These are phyloP conservation scores for Colletotrichum australisinense DNA, from an alignment of 2,329 filamentous ascomycete species.

Conservation along the genomic window DNA sequence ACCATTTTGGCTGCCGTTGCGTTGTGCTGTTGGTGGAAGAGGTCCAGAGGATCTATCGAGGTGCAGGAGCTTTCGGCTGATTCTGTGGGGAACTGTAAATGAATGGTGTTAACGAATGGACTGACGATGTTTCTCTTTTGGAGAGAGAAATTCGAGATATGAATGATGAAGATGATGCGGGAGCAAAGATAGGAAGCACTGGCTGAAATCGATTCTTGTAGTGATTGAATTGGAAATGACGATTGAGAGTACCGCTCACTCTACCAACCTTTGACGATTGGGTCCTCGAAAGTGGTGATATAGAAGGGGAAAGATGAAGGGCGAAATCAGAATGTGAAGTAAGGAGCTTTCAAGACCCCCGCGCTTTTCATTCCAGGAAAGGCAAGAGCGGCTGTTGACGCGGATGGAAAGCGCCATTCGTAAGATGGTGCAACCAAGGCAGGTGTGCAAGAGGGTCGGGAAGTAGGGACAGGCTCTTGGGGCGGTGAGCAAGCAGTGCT, in stretches of 20 bases:
- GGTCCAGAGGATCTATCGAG: no score
- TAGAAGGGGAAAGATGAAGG: neutral
- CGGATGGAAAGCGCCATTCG: neutral
- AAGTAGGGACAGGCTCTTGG: no score
- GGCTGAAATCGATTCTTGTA: neutral
- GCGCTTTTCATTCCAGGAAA: neutral
- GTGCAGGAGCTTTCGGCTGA: neutral
- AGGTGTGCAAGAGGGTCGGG: neutral
- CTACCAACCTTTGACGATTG: neutral
- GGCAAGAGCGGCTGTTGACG: neutral
- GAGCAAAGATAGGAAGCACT: neutral
- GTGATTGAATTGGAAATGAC: neutral
- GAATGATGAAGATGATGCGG: neutral
- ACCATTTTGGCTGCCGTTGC: neutral
- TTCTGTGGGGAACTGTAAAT: neutral
- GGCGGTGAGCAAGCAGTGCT: no score
- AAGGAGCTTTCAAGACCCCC: neutral
- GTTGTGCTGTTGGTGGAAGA: neutral
- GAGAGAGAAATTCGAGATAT: neutral
- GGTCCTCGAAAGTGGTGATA: neutral
- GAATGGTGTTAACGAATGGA: neutral
- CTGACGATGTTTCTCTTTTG: neutral
- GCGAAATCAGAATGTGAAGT: neutral
- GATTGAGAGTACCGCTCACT: neutral
- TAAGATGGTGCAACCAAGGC: neutral